phyloP scores from a whole-genome alignment of 192 early-diverging fungal species.

The Kappamyces sp. region DNA sequence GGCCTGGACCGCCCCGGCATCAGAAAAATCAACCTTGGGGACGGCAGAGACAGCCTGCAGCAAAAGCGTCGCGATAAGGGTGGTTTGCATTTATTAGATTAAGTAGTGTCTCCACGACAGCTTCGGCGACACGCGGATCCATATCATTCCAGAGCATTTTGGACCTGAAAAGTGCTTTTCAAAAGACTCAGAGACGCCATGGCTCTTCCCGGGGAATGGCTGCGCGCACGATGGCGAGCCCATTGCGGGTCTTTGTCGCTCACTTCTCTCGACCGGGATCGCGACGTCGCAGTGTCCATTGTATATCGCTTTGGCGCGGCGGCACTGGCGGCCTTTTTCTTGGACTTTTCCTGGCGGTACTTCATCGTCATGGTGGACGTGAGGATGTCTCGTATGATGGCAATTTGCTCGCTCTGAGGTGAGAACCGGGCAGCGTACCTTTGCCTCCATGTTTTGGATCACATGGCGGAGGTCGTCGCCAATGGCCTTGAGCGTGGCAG shows the following conservation, averaged over 20 bases:
- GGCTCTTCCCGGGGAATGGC: slow-evolving; percentile 22
- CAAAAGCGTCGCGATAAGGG: too few species aligned
- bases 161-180: slow-evolving; percentile 37
- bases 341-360: slow-evolving; percentile 4
- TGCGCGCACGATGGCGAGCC: slow-evolving; percentile 9
- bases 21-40: too few species aligned
- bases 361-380: slow-evolving; percentile 13
- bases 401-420: slow-evolving; percentile 43
- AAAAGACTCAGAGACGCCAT: slow-evolving; percentile 32
- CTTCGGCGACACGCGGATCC: neutral
- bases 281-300: slow-evolving; percentile 6
- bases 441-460: slow-evolving; percentile 45
- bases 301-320: slow-evolving; percentile 13
- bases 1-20: too few species aligned
- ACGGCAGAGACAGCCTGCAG: too few species aligned
- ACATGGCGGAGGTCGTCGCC: slow-evolving; percentile 42
- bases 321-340: neutral
- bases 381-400: slow-evolving; percentile 47
- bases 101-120: too few species aligned
- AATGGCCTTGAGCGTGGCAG: slow-evolving; percentile 20
- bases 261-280: neutral
- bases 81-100: too few species aligned
- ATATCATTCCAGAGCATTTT: slow-evolving; percentile 26
- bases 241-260: neutral
- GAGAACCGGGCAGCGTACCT: slow-evolving; percentile 21